A percentile compares a stretch with the other conserved stretches of the same genome.
Evolutionary conservation across 345 rosid genomes (phyloP).

Genomic region (Microthlaspi erraticum): DNA sequence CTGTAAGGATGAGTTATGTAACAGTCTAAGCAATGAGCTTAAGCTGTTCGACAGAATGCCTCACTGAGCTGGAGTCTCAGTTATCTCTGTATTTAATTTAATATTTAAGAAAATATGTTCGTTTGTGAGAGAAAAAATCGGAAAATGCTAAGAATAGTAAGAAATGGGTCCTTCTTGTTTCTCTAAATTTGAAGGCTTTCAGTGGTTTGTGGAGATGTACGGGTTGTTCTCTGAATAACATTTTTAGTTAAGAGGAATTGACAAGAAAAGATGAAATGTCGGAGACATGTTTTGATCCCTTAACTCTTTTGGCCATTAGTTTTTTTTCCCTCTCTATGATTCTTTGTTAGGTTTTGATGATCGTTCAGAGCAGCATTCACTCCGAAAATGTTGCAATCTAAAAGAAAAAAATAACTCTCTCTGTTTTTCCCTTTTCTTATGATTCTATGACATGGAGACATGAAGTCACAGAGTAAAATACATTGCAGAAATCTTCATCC

Average conservation of each 20-base stretch:
- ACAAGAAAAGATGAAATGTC: conserved; percentile 42
- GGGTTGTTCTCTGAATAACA: conserved; percentile 46
- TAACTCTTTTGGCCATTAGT: conserved; percentile 38
- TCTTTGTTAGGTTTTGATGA: conserved; percentile 38
- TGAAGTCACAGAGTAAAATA: conserved; percentile 5
- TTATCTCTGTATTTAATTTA: conserved; percentile 6
- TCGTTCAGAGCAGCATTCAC: conserved; percentile 30
- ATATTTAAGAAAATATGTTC: neutral
- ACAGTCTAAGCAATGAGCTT: neutral
- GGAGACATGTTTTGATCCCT: conserved; percentile 40
- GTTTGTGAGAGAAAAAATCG: conserved; percentile 38
- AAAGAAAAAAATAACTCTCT: conserved; percentile 19
- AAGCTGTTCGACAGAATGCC: conserved; percentile 32
- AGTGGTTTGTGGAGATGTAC: conserved; percentile 51
- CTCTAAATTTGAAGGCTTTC: conserved; percentile 49
- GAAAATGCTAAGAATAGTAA: conserved; percentile 46
- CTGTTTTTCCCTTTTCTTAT: neutral
- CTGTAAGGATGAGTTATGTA: neutral
- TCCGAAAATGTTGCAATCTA: conserved; percentile 40
- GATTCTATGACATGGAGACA: conserved; percentile 27
- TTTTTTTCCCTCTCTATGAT: conserved; percentile 37
- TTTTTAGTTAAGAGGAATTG: conserved; percentile 32
- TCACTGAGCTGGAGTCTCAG: conserved; percentile 25
- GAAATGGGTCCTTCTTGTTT: conserved; percentile 42
- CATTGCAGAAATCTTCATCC: conserved; percentile 29